Evolutionary conservation across 2,329 filamentous ascomycete genomes (phyloP), one percentile per base, ranked within the genome.

Genomic region (Diaporthe helianthi): DNA sequence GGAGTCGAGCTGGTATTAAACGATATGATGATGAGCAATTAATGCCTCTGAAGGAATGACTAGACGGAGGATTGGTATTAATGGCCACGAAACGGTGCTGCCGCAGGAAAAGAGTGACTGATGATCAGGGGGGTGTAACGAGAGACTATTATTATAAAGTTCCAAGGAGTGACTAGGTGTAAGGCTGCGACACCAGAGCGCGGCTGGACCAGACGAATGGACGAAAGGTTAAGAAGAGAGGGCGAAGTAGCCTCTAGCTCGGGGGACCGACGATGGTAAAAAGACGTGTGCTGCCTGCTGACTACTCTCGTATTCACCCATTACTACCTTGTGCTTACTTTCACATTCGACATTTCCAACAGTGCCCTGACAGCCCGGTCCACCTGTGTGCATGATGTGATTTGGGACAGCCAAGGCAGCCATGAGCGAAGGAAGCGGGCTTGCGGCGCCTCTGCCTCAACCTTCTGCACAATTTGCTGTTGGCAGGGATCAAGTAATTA

Each of bases 131-230:
- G 47, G 65, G 15, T 51, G 65, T 41, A 71, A 69, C 38, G 69
- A 71, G 46, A 52, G 69, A 65, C 60, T 68, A 41, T 47, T 31
- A 33, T 41, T 60, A 71, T 47, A 60, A 44, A 9, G 22, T 47
- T 51, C 36, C 33, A 60, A 65, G 26, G 65, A 71, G 69, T 68
- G 69, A 68, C 65, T 70, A n/a, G 67, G 53, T 49, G 65, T 54
- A 55, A 31, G 54, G 47, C 68, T 67, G 68, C 68, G 55, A 69
- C 63, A 54, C 46, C 65, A 61, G 51, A 67, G 36, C 22, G 63
- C 68, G 67, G 68, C 38, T 44, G n/a, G 61, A 65, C 46, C 47
- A 38, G 36, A 66, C 63, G 29, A 61, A 66, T 41, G 41, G 51
- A 29, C 58, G 69, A 33, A 51, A 38, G 36, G 65, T 24, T 65